A percentile compares a stretch with the other conserved stretches of the same genome.
phyloP scores from a whole-genome alignment of 768 basidiomycete genomes.

The Panus rudis region DNA sequence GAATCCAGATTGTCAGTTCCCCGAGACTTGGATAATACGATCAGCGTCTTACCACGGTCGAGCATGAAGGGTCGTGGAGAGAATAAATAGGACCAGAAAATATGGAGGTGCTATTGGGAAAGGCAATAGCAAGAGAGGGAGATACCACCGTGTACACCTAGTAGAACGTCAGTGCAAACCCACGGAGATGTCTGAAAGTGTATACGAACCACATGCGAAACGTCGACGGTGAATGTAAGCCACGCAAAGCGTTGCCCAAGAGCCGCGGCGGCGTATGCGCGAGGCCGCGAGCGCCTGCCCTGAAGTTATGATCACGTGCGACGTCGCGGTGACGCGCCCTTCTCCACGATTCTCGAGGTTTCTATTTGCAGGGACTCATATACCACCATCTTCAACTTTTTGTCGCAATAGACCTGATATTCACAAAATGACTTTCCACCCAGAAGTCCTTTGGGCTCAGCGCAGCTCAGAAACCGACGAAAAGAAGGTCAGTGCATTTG shows the following conservation, averaged over 20 bases:
- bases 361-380: slow-evolving; percentile 11
- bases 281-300: slow-evolving; percentile 10
- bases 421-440: slow-evolving; percentile 46
- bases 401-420: slow-evolving; percentile 11
- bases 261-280: not conserved
- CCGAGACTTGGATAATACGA: slow-evolving; percentile 1
- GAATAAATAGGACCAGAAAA: slow-evolving; percentile 69
- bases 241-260: not conserved
- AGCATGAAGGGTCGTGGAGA: slow-evolving; percentile 74
- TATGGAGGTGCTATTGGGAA: slow-evolving; percentile 76
- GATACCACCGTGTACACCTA: slow-evolving; percentile 87
- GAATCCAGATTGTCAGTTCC: not conserved
- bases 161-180: not conserved
- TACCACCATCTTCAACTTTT: slow-evolving; percentile 7
- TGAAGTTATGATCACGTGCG: slow-evolving; percentile 10
- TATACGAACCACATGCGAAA: slow-evolving; percentile 50
- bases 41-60: slow-evolving; percentile 65
- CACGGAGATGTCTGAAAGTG: not conserved
- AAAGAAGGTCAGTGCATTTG: slow-evolving; percentile 49
- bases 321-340: slow-evolving; percentile 7
- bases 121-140: slow-evolving; percentile 70
- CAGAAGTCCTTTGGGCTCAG: slow-evolving; percentile 94
- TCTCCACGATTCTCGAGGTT: slow-evolving; percentile 23
- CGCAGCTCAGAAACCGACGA: slow-evolving; percentile 62
- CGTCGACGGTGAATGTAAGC: not conserved